A percentile compares a stretch with the other conserved stretches of the same genome.
Conservation (phyloP, 2,329 filamentous ascomycete species). For the Paecilomyces niveus region DNA sequence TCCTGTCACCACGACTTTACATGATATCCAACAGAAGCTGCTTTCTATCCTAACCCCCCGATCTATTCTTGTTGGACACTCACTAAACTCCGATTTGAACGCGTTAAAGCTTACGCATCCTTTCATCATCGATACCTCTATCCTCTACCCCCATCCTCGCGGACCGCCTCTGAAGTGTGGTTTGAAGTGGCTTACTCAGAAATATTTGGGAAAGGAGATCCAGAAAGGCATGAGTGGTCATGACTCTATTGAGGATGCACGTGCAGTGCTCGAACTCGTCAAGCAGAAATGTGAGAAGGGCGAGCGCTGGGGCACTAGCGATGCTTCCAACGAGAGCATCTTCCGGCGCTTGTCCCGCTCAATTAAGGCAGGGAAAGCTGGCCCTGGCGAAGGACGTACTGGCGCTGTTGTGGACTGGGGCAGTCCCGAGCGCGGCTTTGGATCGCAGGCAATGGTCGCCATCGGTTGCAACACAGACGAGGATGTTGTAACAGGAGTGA, state of each 20-base stretch:
- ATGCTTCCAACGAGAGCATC: slow-evolving; percentile 75
- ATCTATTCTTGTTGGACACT: slow-evolving; percentile 42
- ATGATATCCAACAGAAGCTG: slow-evolving; percentile 74
- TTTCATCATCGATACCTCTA: slow-evolving; percentile 84
- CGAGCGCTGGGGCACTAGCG: slow-evolving; percentile 72
- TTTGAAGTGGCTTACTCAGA: slow-evolving; percentile 80
- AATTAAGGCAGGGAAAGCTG: slow-evolving; percentile 32
- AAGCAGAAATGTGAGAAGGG: slow-evolving; percentile 96
- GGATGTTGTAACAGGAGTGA: slow-evolving; percentile 50
- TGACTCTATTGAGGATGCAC: slow-evolving; percentile 87
- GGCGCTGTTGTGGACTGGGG: slow-evolving; percentile 80
- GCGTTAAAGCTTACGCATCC: slow-evolving; percentile 83
- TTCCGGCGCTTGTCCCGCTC: slow-evolving; percentile 71
- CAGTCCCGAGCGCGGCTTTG: slow-evolving; percentile 59
- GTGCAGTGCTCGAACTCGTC: slow-evolving; percentile 82
- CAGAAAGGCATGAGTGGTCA: slow-evolving; percentile 77
- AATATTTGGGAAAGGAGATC: slow-evolving; percentile 79
- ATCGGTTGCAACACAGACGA: slow-evolving; percentile 53
- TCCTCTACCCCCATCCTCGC: slow-evolving; percentile 83
- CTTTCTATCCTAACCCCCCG: slow-evolving; percentile 56
- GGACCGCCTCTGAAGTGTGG: slow-evolving; percentile 85
- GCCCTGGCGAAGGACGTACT: slow-evolving; percentile 23
- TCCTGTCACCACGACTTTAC: slow-evolving; percentile 72
- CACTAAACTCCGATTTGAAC: slow-evolving; percentile 53
- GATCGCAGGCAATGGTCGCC: slow-evolving; percentile 47